phyloP scores from a whole-genome alignment of 1,284 basidiomycete species.

The Cryptococcus neoformans region DNA sequence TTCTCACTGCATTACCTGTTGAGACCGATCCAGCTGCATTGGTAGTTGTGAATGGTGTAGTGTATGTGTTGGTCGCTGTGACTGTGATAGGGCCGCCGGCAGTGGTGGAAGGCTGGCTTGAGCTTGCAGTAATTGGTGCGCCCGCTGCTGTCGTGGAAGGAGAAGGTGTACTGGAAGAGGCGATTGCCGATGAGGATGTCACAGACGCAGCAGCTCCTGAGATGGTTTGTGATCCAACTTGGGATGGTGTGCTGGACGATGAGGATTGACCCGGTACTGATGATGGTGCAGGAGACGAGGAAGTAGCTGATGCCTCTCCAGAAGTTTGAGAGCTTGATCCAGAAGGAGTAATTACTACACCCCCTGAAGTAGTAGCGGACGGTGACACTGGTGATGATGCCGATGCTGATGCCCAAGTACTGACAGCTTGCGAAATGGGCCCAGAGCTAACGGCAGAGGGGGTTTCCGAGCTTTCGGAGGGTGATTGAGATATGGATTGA shows the following conservation, averaged over 20 bases:
- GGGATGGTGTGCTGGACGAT: too few species aligned
- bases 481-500: too few species aligned
- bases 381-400: too few species aligned
- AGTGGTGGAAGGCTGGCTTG: neutral
- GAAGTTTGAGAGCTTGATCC: too few species aligned
- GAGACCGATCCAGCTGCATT: slow-evolving; percentile 10
- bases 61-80: slow-evolving; percentile 15
- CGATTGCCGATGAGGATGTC: neutral
- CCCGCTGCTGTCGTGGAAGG: neutral
- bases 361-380: too few species aligned
- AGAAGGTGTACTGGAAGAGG: neutral
- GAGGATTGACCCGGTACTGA: neutral
- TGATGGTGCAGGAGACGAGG: neutral
- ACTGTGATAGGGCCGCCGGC: slow-evolving; percentile 9
- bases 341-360: too few species aligned
- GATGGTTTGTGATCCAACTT: too few species aligned
- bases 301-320: neutral
- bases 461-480: too few species aligned
- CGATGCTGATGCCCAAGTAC: too few species aligned
- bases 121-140: neutral
- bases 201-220: neutral
- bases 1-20: slow-evolving; percentile 8
- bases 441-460: too few species aligned
- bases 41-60: slow-evolving; percentile 7
- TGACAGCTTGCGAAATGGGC: too few species aligned